Percentiles rank a stretch among this genome's conserved stretches.
Conservation (phyloP, 352 stramenopile genomes). For the Globisporangium cederbergense region DNA sequence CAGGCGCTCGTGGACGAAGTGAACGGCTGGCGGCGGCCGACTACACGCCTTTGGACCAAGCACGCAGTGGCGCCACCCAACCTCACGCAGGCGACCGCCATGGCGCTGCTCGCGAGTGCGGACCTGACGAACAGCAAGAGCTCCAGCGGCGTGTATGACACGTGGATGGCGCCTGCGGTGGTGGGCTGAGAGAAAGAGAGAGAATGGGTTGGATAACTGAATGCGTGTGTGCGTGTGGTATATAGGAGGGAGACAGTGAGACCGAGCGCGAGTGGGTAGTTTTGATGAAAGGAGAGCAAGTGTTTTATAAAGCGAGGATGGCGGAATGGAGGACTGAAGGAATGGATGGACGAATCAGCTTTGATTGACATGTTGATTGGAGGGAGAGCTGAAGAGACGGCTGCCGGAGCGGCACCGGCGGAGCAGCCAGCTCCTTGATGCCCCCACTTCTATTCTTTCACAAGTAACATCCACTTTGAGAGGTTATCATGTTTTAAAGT, state of each 20-base stretch:
- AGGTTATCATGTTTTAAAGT: too few relatives aligned
- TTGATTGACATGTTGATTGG: not conserved
- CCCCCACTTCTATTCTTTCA: too few relatives aligned
- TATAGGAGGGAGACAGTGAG: not conserved
- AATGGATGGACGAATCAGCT: not conserved
- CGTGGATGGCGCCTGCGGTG: slow-evolving; percentile 24
- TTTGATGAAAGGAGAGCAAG: not conserved
- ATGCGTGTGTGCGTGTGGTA: not conserved
- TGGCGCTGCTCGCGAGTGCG: slow-evolving; percentile 7
- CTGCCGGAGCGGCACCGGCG: too few relatives aligned
- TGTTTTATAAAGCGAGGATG: not conserved
- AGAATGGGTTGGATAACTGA: not conserved
- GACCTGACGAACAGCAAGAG: not conserved
- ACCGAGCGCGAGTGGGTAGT: not conserved
- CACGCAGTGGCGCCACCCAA: not conserved
- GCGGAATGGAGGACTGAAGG: not conserved
- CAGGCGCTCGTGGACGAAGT: slow-evolving; percentile 37
- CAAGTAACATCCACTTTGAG: too few relatives aligned
- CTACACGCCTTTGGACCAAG: slow-evolving; percentile 40
- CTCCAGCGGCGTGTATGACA: slow-evolving; percentile 23
- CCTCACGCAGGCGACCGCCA: slow-evolving; percentile 6
- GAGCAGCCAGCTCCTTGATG: too few relatives aligned
- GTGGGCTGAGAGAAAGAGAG: not conserved
- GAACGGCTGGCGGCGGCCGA: slow-evolving; percentile 41
- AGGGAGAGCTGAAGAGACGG: too few relatives aligned